Percentiles rank a stretch among this genome's conserved stretches.
These are phyloP conservation scores for Trametes cubensis DNA, from an alignment of 768 basidiomycete species.

Conservation along the genomic window DNA sequence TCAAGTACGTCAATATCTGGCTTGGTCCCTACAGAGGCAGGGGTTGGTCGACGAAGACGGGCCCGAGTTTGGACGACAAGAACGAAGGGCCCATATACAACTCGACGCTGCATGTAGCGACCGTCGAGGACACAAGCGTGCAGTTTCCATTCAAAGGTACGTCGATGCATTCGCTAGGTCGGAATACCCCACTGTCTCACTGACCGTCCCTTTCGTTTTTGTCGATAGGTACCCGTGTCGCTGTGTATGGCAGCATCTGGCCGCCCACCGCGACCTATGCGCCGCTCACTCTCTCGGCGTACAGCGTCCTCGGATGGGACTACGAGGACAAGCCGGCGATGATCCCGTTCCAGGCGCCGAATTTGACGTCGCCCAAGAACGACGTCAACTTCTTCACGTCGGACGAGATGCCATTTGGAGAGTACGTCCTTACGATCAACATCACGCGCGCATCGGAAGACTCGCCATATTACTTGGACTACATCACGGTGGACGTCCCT, in stretches of 20 bases:
- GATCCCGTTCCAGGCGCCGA: conserved; percentile 2
- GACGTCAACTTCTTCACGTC: conserved; percentile 6
- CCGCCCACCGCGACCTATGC: neutral
- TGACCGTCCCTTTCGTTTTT: too few relatives aligned
- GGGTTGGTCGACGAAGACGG: neutral
- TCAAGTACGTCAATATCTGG: neutral
- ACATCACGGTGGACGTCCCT: neutral
- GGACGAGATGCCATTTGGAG: neutral
- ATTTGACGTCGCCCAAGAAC: neutral
- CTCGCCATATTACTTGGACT: conserved; percentile 6
- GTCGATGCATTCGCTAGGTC: neutral
- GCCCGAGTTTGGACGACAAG: neutral
- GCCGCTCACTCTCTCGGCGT: neutral
- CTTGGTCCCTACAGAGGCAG: neutral
- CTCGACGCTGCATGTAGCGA: conserved; percentile 5
- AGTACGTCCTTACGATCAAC: conserved; percentile 3
- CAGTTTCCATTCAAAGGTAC: conserved; percentile 4
- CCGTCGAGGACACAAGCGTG: neutral
- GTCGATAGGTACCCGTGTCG: neutral
- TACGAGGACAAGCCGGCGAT: neutral
- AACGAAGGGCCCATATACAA: neutral
- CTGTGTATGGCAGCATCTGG: conserved; percentile 6
- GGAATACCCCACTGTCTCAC: neutral
- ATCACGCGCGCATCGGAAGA: neutral
- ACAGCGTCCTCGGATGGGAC: neutral